Evolutionary conservation across 1,139 yeast genomes (phyloP).

Genomic region (Yamadazyma dushanensis): DNA sequence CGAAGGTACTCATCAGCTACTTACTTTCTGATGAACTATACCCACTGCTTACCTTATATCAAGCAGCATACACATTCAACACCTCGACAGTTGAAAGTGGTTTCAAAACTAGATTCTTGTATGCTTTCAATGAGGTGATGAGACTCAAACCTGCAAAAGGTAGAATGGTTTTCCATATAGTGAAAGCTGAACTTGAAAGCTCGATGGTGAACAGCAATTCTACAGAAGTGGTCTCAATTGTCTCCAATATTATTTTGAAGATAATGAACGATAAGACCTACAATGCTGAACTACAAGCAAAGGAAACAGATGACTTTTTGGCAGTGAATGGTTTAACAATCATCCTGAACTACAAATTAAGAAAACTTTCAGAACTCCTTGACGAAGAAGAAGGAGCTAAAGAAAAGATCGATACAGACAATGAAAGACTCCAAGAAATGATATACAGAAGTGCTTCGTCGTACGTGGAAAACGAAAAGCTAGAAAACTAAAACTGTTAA

Average conservation of each 20-base stretch:
- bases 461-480: constrained; percentile 35
- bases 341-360: constrained; percentile 19
- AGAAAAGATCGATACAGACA: constrained; percentile 22
- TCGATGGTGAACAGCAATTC: constrained; percentile 33
- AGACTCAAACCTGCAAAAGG: constrained; percentile 34
- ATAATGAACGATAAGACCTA: constrained; percentile 25
- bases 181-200: constrained; percentile 41
- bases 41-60: constrained; percentile 49
- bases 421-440: constrained; percentile 34
- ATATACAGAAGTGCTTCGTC: constrained; percentile 40
- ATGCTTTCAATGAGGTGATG: constrained; percentile 47
- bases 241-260: constrained; percentile 28
- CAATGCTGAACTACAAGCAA: constrained; percentile 17
- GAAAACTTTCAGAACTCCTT: constrained; percentile 14
- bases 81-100: constrained; percentile 44
- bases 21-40: constrained; percentile 39
- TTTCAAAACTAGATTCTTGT: constrained; percentile 54
- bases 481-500: constrained; percentile 29
- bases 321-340: constrained; percentile 14
- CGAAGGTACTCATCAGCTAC: constrained; percentile 50
- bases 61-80: constrained; percentile 50
- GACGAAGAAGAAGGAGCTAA: constrained; percentile 17
- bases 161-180: constrained; percentile 46
- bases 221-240: constrained; percentile 27
- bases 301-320: constrained; percentile 19